Evolutionary conservation across 139 green algal genomes (phyloP).

Genomic region (Tetradesmus obliquus): DNA sequence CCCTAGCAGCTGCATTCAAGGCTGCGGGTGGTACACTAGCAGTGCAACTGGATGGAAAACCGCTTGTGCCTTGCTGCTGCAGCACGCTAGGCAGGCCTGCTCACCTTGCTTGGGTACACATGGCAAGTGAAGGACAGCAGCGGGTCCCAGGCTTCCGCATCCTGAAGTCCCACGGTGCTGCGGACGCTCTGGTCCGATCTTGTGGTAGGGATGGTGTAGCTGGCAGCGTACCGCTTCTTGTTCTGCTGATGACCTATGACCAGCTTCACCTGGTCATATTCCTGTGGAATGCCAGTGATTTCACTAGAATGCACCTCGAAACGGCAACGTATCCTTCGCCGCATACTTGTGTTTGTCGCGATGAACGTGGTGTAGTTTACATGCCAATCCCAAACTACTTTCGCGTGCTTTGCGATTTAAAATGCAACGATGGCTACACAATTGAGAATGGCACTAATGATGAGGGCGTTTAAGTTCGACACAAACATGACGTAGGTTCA

Average conservation of each 20-base stretch:
- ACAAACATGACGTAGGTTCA: neutral
- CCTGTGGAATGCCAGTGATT: neutral
- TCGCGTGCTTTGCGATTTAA: too few relatives aligned
- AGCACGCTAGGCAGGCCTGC: neutral
- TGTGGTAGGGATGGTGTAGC: neutral
- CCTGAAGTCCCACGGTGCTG: neutral
- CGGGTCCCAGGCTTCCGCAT: neutral
- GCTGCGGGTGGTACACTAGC: too few relatives aligned
- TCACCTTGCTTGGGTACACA: conserved; percentile 40
- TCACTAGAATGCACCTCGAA: conserved; percentile 10
- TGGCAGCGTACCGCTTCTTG: conserved; percentile 32
- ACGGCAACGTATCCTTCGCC: conserved; percentile 4
- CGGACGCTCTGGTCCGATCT: neutral
- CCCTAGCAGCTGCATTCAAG: too few relatives aligned
- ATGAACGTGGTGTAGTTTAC: too few relatives aligned
- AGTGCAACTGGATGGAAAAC: too few relatives aligned
- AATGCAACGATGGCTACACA: too few relatives aligned
- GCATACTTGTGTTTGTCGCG: neutral
- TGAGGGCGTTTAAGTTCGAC: neutral
- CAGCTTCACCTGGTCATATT: neutral
- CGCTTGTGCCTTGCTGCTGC: neutral
- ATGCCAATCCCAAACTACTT: too few relatives aligned
- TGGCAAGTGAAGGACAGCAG: conserved; percentile 36
- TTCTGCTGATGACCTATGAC: conserved; percentile 12
- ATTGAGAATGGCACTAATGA: too few relatives aligned